phyloP scores from a whole-genome alignment of 257 asterid species.

The Apocynum venetum region DNA sequence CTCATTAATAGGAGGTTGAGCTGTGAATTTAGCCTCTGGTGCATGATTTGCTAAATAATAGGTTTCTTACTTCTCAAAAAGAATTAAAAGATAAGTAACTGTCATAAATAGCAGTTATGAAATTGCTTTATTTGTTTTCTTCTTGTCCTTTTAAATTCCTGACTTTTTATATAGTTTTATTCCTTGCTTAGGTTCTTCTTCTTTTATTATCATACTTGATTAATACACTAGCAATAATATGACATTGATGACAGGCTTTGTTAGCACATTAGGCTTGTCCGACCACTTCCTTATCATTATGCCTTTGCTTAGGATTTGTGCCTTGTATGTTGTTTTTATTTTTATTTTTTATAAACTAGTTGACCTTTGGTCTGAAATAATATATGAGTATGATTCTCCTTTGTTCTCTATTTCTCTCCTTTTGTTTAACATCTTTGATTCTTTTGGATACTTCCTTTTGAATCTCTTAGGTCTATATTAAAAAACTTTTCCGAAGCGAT shows the following conservation, averaged over 20 bases:
- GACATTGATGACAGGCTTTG: no score
- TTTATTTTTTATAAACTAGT: no score
- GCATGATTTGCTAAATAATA: not conserved
- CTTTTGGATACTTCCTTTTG: constrained; percentile 5
- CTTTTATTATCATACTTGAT: no score
- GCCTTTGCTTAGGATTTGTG: no score
- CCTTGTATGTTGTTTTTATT: no score
- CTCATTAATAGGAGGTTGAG: not conserved
- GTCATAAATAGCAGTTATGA: not conserved
- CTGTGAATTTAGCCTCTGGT: not conserved
- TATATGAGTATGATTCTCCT: not conserved
- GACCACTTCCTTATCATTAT: no score
- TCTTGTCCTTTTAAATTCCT: not conserved
- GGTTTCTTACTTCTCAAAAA: not conserved
- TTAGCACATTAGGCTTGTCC: no score
- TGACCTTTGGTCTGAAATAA: no score
- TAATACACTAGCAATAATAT: no score
- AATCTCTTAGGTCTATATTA: constrained; percentile 56
- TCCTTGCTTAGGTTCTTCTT: no score
- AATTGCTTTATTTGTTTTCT: not conserved
- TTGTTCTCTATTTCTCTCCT: not conserved
- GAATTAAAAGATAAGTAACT: not conserved
- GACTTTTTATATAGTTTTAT: not conserved
- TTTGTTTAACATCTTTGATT: not conserved
- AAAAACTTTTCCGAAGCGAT: constrained; percentile 60